Conservation (phyloP, 208 protist species). For the Trypanosoma brucei region DNA sequence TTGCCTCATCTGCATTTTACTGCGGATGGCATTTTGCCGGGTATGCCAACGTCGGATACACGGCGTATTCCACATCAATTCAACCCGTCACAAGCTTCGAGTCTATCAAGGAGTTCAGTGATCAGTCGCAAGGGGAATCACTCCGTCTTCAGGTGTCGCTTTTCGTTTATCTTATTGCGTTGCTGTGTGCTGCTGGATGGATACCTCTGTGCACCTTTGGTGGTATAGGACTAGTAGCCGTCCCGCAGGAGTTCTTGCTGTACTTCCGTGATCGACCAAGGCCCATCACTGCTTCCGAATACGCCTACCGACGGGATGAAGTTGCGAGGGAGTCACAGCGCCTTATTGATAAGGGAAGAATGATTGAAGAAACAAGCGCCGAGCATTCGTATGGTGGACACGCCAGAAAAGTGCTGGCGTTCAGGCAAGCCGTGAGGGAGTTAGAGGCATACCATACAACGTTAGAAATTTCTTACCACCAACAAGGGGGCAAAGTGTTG, state of each 20-base stretch:
- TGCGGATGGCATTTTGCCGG: constrained; percentile 19
- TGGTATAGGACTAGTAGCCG: constrained; percentile 86
- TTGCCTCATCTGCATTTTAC: constrained; percentile 29
- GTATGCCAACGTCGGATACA: constrained; percentile 20
- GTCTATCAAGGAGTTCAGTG: constrained; percentile 14
- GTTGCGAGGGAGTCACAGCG: constrained; percentile 62
- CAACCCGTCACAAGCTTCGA: constrained; percentile 1
- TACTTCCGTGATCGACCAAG: constrained; percentile 65
- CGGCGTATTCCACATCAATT: constrained; percentile 7
- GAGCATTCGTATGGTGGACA: constrained; percentile 32
- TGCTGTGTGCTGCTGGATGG: constrained; percentile 72
- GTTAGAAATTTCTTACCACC: constrained; percentile 70
- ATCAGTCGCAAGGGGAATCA: constrained; percentile 17
- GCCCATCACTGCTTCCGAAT: constrained; percentile 73
- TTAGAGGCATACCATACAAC: constrained; percentile 65
- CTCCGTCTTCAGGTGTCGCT: constrained; percentile 28
- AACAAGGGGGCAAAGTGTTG: constrained; percentile 56
- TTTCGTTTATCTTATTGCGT: constrained; percentile 64
- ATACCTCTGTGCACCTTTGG: constrained; percentile 89
- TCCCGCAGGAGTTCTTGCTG: constrained; percentile 82
- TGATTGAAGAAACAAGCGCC: constrained; percentile 39
- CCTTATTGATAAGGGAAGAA: constrained; percentile 56
- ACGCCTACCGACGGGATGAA: constrained; percentile 52
- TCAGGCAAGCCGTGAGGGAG: constrained; percentile 69
- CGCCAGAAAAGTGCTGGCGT: constrained; percentile 54